A percentile compares a stretch with the other conserved stretches of the same genome.
phyloP scores from a whole-genome alignment of 441 rosid genomes.

The Erodium texanum region DNA sequence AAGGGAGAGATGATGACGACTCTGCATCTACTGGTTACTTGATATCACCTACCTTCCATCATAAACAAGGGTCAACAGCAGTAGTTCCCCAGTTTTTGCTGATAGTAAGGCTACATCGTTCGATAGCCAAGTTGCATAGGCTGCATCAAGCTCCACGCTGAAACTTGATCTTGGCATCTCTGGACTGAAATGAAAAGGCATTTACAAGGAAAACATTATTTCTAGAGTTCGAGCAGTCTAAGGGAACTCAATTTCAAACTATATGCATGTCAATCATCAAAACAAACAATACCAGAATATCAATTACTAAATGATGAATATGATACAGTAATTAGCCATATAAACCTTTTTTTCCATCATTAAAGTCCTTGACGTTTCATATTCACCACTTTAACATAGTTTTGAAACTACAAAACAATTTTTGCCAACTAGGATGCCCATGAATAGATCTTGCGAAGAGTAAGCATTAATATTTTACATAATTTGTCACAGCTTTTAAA shows the following conservation, averaged over 20 bases:
- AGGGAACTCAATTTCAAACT: constrained; percentile 1
- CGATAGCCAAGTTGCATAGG: constrained; percentile 73
- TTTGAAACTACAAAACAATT: background rate
- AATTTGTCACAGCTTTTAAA: background rate
- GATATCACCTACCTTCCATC: constrained; percentile 69
- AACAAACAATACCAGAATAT: background rate
- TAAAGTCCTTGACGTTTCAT: background rate
- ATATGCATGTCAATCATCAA: background rate
- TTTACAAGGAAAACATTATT: background rate
- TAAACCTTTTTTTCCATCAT: background rate
- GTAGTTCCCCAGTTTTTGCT: constrained; percentile 80
- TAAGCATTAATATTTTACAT: background rate
- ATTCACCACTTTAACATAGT: background rate
- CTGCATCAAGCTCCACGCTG: constrained; percentile 92
- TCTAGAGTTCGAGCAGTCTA: background rate
- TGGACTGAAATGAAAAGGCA: constrained; percentile 50
- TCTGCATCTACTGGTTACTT: constrained; percentile 5
- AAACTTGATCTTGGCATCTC: constrained; percentile 87
- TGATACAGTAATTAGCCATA: background rate
- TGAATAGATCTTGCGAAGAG: background rate
- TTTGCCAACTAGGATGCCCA: background rate
- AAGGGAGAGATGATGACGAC: background rate
- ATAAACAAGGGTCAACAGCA: constrained; percentile 81
- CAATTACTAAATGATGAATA: background rate
- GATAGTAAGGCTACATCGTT: constrained; percentile 87